Conservation (phyloP, 75 land plant genomes). For the Cupressus sempervirens region DNA sequence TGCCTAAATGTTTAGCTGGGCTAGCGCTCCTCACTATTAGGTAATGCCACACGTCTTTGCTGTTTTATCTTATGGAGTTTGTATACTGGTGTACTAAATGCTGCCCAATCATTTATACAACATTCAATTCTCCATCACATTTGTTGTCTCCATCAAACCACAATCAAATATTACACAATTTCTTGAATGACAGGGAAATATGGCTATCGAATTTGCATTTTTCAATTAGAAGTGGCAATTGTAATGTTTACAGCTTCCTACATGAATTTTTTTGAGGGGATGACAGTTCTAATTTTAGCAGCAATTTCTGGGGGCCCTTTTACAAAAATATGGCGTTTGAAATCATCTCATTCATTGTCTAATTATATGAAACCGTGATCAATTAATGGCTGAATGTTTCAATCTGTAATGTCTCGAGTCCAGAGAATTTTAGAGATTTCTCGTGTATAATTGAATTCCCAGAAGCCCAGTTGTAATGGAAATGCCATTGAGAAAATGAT, state of each 20-base stretch:
- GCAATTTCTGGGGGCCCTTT: not conserved
- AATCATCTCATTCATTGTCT: not conserved
- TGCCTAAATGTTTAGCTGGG: not conserved
- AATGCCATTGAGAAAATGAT: too few species aligned
- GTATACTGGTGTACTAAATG: conserved; percentile 1
- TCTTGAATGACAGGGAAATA: not conserved
- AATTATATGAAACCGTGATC: not conserved
- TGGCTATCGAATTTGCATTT: not conserved
- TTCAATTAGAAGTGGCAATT: not conserved
- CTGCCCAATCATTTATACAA: not conserved
- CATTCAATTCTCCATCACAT: not conserved
- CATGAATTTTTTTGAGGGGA: not conserved
- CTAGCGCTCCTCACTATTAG: not conserved
- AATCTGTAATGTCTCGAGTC: not conserved
- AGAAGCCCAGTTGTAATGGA: too few species aligned
- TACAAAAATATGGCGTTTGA: not conserved
- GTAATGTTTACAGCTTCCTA: not conserved
- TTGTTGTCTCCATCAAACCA: not conserved
- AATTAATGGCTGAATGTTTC: not conserved
- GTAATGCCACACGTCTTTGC: not conserved
- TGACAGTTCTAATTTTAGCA: not conserved
- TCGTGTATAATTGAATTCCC: too few species aligned
- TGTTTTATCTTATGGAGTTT: conserved; percentile 1
- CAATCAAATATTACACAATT: not conserved
- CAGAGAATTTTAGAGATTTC: too few species aligned